Percentiles rank a stretch among this genome's conserved stretches.
Conservation (phyloP, 192 early-diverging fungal species). For the Coemansia sp. region DNA sequence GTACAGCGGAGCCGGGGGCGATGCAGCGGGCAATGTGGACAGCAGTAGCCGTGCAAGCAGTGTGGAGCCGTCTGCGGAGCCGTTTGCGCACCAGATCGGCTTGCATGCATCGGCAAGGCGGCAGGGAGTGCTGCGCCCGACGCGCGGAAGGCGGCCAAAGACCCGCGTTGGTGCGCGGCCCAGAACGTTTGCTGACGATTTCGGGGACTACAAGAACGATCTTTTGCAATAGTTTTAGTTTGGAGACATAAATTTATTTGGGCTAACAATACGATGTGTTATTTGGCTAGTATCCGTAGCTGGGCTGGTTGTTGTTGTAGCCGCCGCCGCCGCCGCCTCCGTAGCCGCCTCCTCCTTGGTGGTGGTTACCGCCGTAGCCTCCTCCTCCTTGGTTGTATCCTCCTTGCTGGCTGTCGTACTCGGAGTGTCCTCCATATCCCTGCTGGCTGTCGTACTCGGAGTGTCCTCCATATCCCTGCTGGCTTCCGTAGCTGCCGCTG, state of each 20-base stretch:
- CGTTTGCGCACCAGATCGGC: conserved; percentile 18
- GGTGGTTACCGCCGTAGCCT: neutral
- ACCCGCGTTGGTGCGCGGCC: neutral
- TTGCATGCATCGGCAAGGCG: conserved; percentile 12
- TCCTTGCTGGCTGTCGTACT: conserved; percentile 4
- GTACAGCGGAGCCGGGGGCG: neutral
- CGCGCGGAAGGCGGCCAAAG: conserved; percentile 39
- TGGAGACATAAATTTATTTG: neutral
- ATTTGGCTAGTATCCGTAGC: conserved; percentile 3
- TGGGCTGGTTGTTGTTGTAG: neutral
- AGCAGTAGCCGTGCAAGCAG: conserved; percentile 46
- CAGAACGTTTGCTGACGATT: conserved; percentile 35
- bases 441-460: neutral
- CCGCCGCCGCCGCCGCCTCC: conserved; percentile 1
- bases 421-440: neutral
- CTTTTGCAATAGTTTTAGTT: neutral
- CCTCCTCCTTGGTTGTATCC: neutral
- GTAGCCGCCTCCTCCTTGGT: neutral
- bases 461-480: neutral
- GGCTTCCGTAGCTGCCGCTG: conserved; percentile 6
- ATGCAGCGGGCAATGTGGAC: neutral
- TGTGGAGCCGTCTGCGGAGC: conserved; percentile 24
- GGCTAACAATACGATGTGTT: too few species aligned
- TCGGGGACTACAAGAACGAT: conserved; percentile 38
- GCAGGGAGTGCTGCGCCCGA: conserved; percentile 3